Conservation (phyloP, 192 early-diverging fungal genomes). For the Fimicolochytrium jonesii region DNA sequence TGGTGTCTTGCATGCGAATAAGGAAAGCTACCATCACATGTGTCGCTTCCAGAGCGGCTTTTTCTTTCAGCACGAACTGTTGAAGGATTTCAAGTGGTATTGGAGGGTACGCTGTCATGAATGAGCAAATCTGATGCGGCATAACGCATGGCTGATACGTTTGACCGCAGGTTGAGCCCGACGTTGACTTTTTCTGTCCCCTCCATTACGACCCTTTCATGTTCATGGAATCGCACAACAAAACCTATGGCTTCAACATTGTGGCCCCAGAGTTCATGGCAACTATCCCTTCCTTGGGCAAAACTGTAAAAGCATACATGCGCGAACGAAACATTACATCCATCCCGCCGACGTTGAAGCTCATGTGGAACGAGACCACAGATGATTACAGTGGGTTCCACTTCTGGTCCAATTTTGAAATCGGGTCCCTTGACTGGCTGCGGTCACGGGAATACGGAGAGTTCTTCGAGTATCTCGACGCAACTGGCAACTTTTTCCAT, state of each 20-base stretch:
- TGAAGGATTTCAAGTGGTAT: conserved; percentile 4
- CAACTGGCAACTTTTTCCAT: conserved; percentile 80
- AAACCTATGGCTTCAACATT: conserved; percentile 75
- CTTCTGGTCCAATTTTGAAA: conserved; percentile 70
- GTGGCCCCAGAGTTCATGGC: conserved; percentile 55
- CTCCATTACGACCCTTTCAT: conserved; percentile 41
- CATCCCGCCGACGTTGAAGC: background rate
- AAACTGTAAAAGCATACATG: background rate
- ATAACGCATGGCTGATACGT: too few species aligned
- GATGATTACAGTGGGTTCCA: conserved; percentile 1
- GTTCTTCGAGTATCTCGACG: conserved; percentile 68
- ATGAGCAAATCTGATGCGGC: too few species aligned
- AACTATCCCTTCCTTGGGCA: conserved; percentile 69
- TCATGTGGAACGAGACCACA: conserved; percentile 1
- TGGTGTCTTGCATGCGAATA: background rate
- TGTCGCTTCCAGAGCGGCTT: conserved; percentile 12
- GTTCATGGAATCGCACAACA: conserved; percentile 61
- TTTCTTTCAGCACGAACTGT: background rate
- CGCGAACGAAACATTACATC: background rate
- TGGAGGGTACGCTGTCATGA: too few species aligned
- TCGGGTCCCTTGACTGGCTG: conserved; percentile 66
- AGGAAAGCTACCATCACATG: conserved; percentile 17
- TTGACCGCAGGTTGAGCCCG: conserved; percentile 18
- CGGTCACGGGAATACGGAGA: conserved; percentile 57
- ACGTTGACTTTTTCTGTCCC: conserved; percentile 14